A percentile compares a stretch with the other conserved stretches of the same genome.
Evolutionary conservation across 2,329 filamentous ascomycete species (phyloP).

Genomic region (Rutstroemia sp.): DNA sequence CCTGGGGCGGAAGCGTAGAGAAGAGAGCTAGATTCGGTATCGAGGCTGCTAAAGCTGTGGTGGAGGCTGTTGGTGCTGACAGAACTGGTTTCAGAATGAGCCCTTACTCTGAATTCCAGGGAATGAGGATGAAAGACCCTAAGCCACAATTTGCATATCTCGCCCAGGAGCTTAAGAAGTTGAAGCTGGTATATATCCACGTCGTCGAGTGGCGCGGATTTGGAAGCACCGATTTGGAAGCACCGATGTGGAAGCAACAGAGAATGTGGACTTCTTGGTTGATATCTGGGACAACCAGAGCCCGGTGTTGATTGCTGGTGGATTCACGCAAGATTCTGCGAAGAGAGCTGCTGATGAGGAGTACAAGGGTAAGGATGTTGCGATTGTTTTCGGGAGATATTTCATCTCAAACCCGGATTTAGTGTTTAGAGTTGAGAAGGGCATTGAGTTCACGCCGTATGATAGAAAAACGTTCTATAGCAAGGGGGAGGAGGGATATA

Average conservation of each 20-base stretch:
- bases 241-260: constrained; percentile 33
- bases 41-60: constrained; percentile 45
- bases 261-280: constrained; percentile 37
- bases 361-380: constrained; percentile 29
- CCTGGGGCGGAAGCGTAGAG: constrained; percentile 43
- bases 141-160: constrained; percentile 56
- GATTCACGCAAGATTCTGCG: constrained; percentile 35
- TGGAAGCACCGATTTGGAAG: constrained; percentile 37
- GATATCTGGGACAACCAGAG: constrained; percentile 36
- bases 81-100: constrained; percentile 49
- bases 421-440: constrained; percentile 34
- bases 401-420: constrained; percentile 42
- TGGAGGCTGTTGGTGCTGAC: constrained; percentile 43
- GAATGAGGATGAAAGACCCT: constrained; percentile 56
- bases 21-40: constrained; percentile 44
- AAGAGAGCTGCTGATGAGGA: constrained; percentile 32
- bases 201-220: constrained; percentile 39
- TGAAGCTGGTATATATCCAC: constrained; percentile 54
- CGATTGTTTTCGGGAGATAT: constrained; percentile 36
- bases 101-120: constrained; percentile 54
- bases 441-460: constrained; percentile 33
- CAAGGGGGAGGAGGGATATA: constrained; percentile 30
- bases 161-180: constrained; percentile 40
- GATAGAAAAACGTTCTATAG: constrained; percentile 34
- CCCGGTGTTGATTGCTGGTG: constrained; percentile 45